Evolutionary conservation across 306 rosid genomes (phyloP).

Genomic region (Trifolium repens): DNA sequence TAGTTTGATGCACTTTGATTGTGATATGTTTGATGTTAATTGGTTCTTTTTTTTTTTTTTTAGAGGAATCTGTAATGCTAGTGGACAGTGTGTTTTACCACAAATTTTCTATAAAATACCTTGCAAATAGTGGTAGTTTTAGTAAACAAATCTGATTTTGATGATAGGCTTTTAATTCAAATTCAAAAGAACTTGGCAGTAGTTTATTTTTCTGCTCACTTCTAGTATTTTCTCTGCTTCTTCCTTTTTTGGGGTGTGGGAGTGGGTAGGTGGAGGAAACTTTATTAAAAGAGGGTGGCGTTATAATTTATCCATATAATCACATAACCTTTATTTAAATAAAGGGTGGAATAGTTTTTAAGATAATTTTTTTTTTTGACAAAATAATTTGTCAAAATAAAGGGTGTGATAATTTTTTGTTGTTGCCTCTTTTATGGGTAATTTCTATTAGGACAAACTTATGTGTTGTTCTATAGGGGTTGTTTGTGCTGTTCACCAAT

Average conservation of each 20-base stretch:
- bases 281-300: background rate
- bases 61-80: conserved; percentile 12
- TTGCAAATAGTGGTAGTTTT: conserved; percentile 25
- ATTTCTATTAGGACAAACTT: background rate
- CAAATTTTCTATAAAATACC: background rate
- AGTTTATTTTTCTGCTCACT: conserved; percentile 22
- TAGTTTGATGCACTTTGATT: conserved; percentile 35
- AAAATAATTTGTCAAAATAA: too few relatives aligned
- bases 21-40: conserved; percentile 23
- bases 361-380: background rate
- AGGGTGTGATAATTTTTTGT: background rate
- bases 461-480: background rate
- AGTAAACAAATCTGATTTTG: background rate
- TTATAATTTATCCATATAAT: conserved; percentile 17
- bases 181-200: conserved; percentile 7
- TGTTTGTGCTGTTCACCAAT: background rate
- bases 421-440: conserved; percentile 12
- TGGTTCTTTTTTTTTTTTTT: conserved; percentile 12
- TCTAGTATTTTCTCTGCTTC: conserved; percentile 18
- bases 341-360: conserved; percentile 3
- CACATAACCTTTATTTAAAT: conserved; percentile 18
- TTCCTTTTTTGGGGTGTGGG: background rate
- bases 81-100: conserved; percentile 15
- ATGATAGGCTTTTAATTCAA: conserved; percentile 19
- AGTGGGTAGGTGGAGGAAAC: background rate